phyloP scores from a whole-genome alignment of 495 filamentous ascomycete species.

The Talaromyces trachyspermus region DNA sequence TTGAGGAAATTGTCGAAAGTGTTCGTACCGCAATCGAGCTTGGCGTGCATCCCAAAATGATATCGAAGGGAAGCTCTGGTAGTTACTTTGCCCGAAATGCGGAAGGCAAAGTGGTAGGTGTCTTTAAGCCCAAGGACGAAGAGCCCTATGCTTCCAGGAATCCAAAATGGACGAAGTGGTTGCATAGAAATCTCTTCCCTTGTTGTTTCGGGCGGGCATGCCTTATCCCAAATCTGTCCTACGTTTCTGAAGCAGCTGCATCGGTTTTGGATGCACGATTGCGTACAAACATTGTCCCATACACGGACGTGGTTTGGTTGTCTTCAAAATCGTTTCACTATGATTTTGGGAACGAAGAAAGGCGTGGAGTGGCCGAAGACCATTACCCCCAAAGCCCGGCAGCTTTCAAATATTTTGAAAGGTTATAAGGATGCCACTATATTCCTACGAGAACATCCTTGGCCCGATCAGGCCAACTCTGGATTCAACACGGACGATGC shows the following conservation, averaged over 20 bases:
- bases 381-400: constrained; percentile 84
- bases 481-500: constrained; percentile 65
- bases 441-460: constrained; percentile 90
- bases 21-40: constrained; percentile 84
- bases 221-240: constrained; percentile 97
- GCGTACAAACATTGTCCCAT: constrained; percentile 86
- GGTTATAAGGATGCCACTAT: constrained; percentile 95
- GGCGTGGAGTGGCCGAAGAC: constrained; percentile 78
- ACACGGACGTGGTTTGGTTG: constrained; percentile 88
- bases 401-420: constrained; percentile 98
- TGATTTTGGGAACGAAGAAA: constrained; percentile 89
- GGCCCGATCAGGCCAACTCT: constrained; percentile 89
- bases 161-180: constrained; percentile 95
- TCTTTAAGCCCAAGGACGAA: constrained; percentile 99
- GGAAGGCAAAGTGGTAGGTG: constrained; percentile 88
- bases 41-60: constrained; percentile 89
- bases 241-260: constrained; percentile 95
- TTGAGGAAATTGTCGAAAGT: constrained; percentile 84
- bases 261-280: constrained; percentile 90
- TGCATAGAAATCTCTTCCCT: constrained; percentile 89
- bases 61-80: constrained; percentile 91
- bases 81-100: constrained; percentile 94
- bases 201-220: constrained; percentile 95
- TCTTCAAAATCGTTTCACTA: constrained; percentile 98
- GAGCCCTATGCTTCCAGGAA: constrained; percentile 91